Conservation (phyloP, 2,329 filamentous ascomycete species). For the Neofusicoccum sp. region DNA sequence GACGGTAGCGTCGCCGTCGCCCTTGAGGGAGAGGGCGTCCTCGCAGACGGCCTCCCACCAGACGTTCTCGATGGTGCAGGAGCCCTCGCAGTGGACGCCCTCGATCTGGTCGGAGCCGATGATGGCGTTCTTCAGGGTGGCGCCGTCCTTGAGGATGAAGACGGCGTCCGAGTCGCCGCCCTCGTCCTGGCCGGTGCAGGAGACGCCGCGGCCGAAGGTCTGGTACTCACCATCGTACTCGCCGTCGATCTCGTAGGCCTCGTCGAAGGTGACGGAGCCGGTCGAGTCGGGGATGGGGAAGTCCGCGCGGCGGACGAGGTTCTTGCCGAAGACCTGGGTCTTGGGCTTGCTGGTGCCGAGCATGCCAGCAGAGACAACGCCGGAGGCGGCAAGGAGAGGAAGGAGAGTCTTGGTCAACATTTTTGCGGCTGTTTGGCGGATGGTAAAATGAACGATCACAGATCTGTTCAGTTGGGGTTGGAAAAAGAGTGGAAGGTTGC, state of each 20-base stretch:
- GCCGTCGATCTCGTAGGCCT: constrained; percentile 18
- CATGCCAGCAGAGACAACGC: constrained; percentile 13
- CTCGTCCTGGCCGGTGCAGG: constrained; percentile 43
- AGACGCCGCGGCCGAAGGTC: constrained; percentile 22
- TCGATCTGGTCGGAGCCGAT: constrained; percentile 56
- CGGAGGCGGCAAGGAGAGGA: constrained; percentile 12
- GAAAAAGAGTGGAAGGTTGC: constrained; percentile 12
- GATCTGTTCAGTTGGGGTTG: constrained; percentile 12
- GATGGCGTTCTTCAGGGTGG: constrained; percentile 58
- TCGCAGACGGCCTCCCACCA: constrained; percentile 50
- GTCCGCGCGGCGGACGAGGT: constrained; percentile 21
- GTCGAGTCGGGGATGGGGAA: constrained; percentile 22
- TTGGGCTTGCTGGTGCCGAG: not conserved
- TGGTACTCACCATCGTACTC: constrained; percentile 20
- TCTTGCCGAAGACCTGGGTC: constrained; percentile 11
- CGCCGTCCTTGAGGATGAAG: constrained; percentile 56
- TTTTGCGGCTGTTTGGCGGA: not conserved
- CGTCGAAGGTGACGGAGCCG: constrained; percentile 20
- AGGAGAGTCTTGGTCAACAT: constrained; percentile 21
- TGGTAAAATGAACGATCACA: constrained; percentile 20
- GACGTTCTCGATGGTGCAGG: constrained; percentile 52
- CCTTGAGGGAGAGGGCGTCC: constrained; percentile 42
- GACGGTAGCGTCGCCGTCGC: constrained; percentile 39
- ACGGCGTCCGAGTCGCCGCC: constrained; percentile 52
- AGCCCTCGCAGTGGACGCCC: constrained; percentile 55